Conservation (phyloP, 768 basidiomycete genomes). For the Cytidiella melzeri region DNA sequence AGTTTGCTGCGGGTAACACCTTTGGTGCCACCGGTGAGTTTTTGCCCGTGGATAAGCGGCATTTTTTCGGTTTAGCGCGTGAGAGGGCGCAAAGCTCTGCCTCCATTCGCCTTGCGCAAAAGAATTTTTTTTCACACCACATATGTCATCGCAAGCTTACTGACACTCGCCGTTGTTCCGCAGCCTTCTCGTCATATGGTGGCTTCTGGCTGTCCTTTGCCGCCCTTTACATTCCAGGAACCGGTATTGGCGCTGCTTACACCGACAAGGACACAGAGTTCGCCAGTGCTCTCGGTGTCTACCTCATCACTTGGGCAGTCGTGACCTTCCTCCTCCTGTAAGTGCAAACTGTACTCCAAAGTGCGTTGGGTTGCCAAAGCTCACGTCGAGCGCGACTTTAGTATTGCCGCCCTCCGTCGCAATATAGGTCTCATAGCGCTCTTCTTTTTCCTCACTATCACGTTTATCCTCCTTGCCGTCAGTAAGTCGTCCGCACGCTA, state of each 20-base stretch:
- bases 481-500: slow-evolving; percentile 24
- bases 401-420: slow-evolving; percentile 44
- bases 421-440: slow-evolving; percentile 44
- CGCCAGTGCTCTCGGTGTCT: slow-evolving; percentile 63
- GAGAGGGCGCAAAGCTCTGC: too few species aligned
- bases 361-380: not conserved
- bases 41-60: too few species aligned
- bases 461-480: slow-evolving; percentile 42
- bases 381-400: slow-evolving; percentile 14
- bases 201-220: slow-evolving; percentile 88
- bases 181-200: slow-evolving; percentile 79
- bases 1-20: slow-evolving; percentile 46
- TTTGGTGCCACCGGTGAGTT: slow-evolving; percentile 72
- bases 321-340: slow-evolving; percentile 67
- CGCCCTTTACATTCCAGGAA: slow-evolving; percentile 62
- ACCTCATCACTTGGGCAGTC: slow-evolving; percentile 66
- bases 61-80: too few species aligned
- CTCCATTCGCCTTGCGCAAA: too few species aligned
- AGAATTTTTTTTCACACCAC: too few species aligned
- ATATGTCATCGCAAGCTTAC: too few species aligned
- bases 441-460: slow-evolving; percentile 47
- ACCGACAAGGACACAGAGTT: slow-evolving; percentile 31
- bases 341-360: slow-evolving; percentile 19
- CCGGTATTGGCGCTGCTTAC: slow-evolving; percentile 57
- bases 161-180: not conserved